phyloP scores from a whole-genome alignment of 1,139 yeast genomes.

The Suhomyces panamericanus region DNA sequence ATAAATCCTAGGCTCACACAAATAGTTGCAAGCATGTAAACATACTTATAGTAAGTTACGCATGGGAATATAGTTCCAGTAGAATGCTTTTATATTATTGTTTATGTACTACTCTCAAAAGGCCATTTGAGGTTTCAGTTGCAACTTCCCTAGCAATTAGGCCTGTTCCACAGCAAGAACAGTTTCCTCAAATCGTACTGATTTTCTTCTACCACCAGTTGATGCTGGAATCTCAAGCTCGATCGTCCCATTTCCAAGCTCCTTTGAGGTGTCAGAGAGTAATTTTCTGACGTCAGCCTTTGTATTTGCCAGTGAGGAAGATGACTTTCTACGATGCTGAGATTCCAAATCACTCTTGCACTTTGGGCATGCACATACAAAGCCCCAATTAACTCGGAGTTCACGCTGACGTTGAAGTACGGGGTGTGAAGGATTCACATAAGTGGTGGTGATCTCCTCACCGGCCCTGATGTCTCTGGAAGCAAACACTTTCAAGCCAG shows the following conservation, averaged over 20 bases:
- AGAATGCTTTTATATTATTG: no score
- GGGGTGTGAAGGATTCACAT: slow-evolving; percentile 67
- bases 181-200: slow-evolving; percentile 71
- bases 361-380: slow-evolving; percentile 65
- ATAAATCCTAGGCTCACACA: no score
- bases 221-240: slow-evolving; percentile 48
- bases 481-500: slow-evolving; percentile 61
- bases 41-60: no score
- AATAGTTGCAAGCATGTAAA: neutral
- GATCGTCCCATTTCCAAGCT: slow-evolving; percentile 43
- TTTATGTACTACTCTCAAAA: no score
- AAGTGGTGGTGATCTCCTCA: slow-evolving; percentile 69
- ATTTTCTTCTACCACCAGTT: slow-evolving; percentile 56
- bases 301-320: slow-evolving; percentile 22
- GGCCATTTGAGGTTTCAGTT: no score
- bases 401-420: slow-evolving; percentile 65
- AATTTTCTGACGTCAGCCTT: slow-evolving; percentile 49
- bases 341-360: slow-evolving; percentile 58
- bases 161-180: slow-evolving; percentile 42
- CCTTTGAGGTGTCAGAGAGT: slow-evolving; percentile 37
- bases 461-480: slow-evolving; percentile 57
- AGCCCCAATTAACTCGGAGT: slow-evolving; percentile 81
- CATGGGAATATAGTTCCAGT: no score
- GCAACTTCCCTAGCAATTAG: no score
- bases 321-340: slow-evolving; percentile 38